These are phyloP conservation scores for Hericium erinaceus DNA, from an alignment of 768 basidiomycete genomes.

Conservation along the genomic window DNA sequence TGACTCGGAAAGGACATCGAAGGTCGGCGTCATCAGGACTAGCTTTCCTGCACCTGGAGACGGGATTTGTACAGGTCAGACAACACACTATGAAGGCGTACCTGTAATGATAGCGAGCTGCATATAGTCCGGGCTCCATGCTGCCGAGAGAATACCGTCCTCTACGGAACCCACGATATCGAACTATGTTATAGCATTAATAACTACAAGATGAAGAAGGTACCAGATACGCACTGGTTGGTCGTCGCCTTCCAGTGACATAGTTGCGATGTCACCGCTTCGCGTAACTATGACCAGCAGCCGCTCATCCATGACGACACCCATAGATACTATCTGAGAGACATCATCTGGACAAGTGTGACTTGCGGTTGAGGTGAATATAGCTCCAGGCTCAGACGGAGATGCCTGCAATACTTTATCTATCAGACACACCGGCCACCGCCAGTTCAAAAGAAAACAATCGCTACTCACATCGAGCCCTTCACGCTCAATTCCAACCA, in stretches of 20 bases:
- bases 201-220: not conserved
- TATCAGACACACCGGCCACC: not conserved
- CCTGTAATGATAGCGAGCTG: conserved; percentile 78
- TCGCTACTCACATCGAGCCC: not conserved
- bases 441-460: not conserved
- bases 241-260: conserved; percentile 43
- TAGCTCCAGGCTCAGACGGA: not conserved
- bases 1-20: conserved; percentile 80
- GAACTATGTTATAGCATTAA: conserved; percentile 28
- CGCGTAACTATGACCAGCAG: conserved; percentile 57
- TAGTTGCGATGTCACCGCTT: conserved; percentile 75
- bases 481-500: not conserved
- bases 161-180: conserved; percentile 87
- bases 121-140: conserved; percentile 91
- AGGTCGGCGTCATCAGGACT: conserved; percentile 79
- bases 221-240: conserved; percentile 29
- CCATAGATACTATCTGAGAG: conserved; percentile 34
- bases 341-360: conserved; percentile 12
- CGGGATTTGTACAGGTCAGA: not conserved
- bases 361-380: conserved; percentile 7
- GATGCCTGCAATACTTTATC: conserved; percentile 1
- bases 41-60: conserved; percentile 62
- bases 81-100: conserved; percentile 18
- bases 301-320: conserved; percentile 59
- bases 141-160: conserved; percentile 68